Base-by-base conservation (phyloP, 441 rosid species). In the Brassica balearica region DNA sequence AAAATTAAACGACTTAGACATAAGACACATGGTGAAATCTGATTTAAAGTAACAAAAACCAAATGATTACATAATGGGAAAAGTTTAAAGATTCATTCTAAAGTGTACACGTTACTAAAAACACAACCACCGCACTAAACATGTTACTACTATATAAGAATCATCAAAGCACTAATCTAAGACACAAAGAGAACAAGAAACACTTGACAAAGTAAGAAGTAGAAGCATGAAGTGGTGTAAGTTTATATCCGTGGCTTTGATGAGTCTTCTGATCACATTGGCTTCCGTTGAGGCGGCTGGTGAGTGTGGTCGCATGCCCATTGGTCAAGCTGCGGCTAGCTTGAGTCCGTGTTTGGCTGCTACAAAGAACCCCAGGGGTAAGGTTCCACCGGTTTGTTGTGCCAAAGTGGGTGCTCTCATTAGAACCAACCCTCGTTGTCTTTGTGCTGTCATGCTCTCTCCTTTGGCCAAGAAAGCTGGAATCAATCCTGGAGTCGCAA, bases 391-490 rank as follows among this genome's bases (percentile, higher is more conserved):
- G 0, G 62, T 83, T 53, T 94, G 96, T 65, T 94, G 97, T 84
- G 69, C 90, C 43, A 94, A 88, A 84, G 92, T 92, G 0, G 89
- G 85, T 46, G 90, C 88, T 8, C 79, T 94, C 64, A 85, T 92
- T 62, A 84, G 76, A 72, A 80, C 93, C 14, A 78, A 92, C 7
- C 96, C 98, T 0, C 89, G 81, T 77, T 94, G 98, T 46, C 90
- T 92, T 1, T 91, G 96, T 70, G 92, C 97, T 3, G 90, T 90
- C 29, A 65, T 92, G 59, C 73, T 94, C 71, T 94, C 98, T 8
- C 97, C 97, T 51, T 58, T 88, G 83, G 92, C 98, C 7, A 92
- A 87, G 84, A 86, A 84, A 25, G 94, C 92, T 0, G 92, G 97
- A 66, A 88, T 94, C 78, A 91, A 82, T 51, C 96, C 93, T 15